Evolutionary conservation across 139 green algal genomes (phyloP).

Genomic region (Limnomonas spitsbergensis): DNA sequence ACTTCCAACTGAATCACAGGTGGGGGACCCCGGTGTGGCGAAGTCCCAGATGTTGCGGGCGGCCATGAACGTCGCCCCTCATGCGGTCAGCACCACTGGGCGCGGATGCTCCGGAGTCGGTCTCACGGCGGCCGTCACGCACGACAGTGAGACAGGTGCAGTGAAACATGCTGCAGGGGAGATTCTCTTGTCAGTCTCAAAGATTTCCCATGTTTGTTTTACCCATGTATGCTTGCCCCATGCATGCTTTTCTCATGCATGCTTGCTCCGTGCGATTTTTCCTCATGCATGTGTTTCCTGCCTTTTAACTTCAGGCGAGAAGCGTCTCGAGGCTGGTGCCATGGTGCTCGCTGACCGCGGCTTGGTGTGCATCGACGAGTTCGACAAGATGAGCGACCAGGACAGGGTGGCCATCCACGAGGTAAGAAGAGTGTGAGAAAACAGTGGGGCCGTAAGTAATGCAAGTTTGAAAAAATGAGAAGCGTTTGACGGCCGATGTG

Average conservation of each 20-base stretch:
- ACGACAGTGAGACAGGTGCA: conserved; percentile 61
- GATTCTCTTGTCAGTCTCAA: too few relatives aligned
- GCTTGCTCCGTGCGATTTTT: too few relatives aligned
- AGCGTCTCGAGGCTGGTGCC: conserved; percentile 91
- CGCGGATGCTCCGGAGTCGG: conserved; percentile 93
- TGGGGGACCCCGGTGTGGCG: conserved; percentile 87
- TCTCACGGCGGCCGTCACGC: conserved; percentile 94
- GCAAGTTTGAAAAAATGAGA: too few relatives aligned
- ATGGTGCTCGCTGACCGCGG: conserved; percentile 98
- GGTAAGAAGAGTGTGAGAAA: too few relatives aligned
- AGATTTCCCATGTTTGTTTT: too few relatives aligned
- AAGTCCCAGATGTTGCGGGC: conserved; percentile 95
- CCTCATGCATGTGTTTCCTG: too few relatives aligned
- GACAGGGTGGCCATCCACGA: conserved; percentile 98
- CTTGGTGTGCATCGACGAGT: conserved; percentile 99
- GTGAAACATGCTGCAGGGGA: too few relatives aligned
- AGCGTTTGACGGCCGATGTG: too few relatives aligned
- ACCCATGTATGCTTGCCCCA: too few relatives aligned
- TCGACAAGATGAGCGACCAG: conserved; percentile 99
- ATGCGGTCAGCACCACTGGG: conserved; percentile 92
- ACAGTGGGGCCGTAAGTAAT: too few relatives aligned
- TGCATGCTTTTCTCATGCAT: too few relatives aligned
- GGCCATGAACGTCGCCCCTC: conserved; percentile 90
- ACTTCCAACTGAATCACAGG: conserved; percentile 20
- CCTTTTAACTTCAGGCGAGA: conserved; percentile 94